Evolutionary conservation across 495 filamentous ascomycete species (phyloP), one percentile per base, ranked within the genome.

Genomic region (Penicillium steckii): DNA sequence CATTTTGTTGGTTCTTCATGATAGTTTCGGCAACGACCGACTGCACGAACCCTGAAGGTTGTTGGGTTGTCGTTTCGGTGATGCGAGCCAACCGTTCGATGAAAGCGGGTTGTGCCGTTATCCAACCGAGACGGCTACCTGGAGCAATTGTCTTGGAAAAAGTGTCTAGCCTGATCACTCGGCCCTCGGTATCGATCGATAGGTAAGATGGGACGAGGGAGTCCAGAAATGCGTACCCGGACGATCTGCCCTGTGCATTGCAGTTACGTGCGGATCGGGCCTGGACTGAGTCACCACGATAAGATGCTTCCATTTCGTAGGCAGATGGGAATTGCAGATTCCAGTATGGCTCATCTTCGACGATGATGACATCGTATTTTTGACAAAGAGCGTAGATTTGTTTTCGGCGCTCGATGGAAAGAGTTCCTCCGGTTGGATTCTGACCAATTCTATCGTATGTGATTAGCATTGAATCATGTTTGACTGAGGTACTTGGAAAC

Each of bases 271-370:
- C 44, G 32, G 47, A 46, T 19, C 61, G 33, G 40, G 50, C 41
- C 18, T 54, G 50, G 12, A 46, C 22, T 5, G 35, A 44, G n/a
- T 41, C 21, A 17, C 67, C 66, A n/a, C 75, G 73, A 43, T 67
- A 63, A 42, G 57, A 50, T 15, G 69, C 62, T 50, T 74, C 64
- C 46, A 54, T 44, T 21, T 55, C 52, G 29, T 76, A 73, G 4
- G 85, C 84, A 3, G 86, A 89, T 2, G 89, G 89, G 57, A 81
- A 96, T 61, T 96, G 93, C 10, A 97, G 79, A 62, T 94, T 93
- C 89, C 91, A 97, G 71, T 97, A 97, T 2, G 93, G 93, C 49
- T 95, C 91, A 63, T 97, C 93, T 70, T 97, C 93, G 56, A 95
- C 73, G 53, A 97, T 96, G 60, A 96, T 82, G 50, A 97, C 83